These are phyloP conservation scores for Aspergillus biplanus DNA, from an alignment of 495 filamentous ascomycete species.

Conservation along the genomic window DNA sequence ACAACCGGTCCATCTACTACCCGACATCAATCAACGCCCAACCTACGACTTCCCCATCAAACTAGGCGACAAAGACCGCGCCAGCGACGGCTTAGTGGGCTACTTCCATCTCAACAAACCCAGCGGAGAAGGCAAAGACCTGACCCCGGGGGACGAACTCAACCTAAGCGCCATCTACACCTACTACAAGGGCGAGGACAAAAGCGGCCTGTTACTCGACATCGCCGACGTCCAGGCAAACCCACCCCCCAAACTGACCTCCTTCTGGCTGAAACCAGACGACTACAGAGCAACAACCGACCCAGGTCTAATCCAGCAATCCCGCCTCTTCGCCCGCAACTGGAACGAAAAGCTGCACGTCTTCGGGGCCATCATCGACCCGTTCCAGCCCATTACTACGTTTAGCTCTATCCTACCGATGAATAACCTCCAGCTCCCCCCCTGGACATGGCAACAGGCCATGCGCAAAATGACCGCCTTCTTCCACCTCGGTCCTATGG, in stretches of 20 bases:
- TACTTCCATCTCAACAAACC: slow-evolving; percentile 35
- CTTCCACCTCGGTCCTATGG: slow-evolving; percentile 47
- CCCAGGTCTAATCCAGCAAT: neutral
- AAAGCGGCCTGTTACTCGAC: neutral
- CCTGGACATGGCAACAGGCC: slow-evolving; percentile 48
- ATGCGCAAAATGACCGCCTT: slow-evolving; percentile 50
- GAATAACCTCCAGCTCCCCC: slow-evolving; percentile 35
- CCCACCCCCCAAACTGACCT: slow-evolving; percentile 19
- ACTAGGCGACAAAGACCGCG: slow-evolving; percentile 42
- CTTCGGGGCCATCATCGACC: slow-evolving; percentile 48
- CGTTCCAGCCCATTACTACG: slow-evolving; percentile 44
- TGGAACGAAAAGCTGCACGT: slow-evolving; percentile 24
- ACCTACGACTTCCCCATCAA: slow-evolving; percentile 44
- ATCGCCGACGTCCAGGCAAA: slow-evolving; percentile 22
- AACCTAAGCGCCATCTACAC: slow-evolving; percentile 37
- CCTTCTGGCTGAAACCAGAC: slow-evolving; percentile 27
- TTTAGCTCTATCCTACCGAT: slow-evolving; percentile 47
- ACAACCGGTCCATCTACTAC: slow-evolving; percentile 9
- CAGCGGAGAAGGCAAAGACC: neutral
- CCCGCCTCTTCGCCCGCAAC: neutral
- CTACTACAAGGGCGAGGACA: slow-evolving; percentile 25
- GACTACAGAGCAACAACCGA: slow-evolving; percentile 6
- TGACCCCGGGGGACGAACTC: slow-evolving; percentile 20
- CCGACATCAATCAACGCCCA: neutral
- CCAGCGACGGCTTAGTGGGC: slow-evolving; percentile 46